These are phyloP conservation scores for Podila minutissima DNA, from an alignment of 192 early-diverging fungal genomes.

Conservation along the genomic window DNA sequence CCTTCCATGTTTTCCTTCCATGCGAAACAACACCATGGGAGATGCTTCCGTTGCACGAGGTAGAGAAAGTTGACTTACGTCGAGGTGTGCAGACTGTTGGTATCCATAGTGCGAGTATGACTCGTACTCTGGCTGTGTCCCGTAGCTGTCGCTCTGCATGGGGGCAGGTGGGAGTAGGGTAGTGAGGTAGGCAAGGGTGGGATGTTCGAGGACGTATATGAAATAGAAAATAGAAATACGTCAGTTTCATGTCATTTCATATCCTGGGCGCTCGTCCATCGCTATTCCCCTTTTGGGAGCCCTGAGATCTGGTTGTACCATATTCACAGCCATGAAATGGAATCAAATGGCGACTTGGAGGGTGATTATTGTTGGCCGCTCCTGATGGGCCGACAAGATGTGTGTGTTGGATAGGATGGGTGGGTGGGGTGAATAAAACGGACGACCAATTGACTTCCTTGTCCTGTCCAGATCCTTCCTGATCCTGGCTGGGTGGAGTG, in stretches of 20 bases:
- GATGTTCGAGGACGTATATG: neutral
- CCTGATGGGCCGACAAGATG: no score
- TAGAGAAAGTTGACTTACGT: slow-evolving; percentile 18
- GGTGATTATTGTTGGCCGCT: no score
- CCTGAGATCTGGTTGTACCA: slow-evolving; percentile 12
- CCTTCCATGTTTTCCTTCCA: slow-evolving; percentile 3
- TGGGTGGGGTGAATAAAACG: neutral
- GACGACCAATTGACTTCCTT: neutral
- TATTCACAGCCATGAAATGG: slow-evolving; percentile 22
- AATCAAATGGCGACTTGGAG: slow-evolving; percentile 1
- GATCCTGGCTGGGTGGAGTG: neutral
- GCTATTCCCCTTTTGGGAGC: neutral
- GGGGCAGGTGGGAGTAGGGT: neutral
- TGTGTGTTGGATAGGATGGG: no score
- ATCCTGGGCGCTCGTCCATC: neutral
- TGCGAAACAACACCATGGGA: neutral
- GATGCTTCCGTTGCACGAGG: neutral
- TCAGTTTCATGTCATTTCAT: no score
- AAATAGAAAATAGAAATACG: neutral
- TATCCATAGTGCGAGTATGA: slow-evolving; percentile 40
- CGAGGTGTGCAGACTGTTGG: slow-evolving; percentile 30
- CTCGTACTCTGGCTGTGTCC: slow-evolving; percentile 31
- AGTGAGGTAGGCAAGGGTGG: neutral
- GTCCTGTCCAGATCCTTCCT: no score
- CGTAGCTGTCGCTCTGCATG: slow-evolving; percentile 34